phyloP scores from a whole-genome alignment of 169 alveolate species.

The Pseudocohnilembus persalinus region DNA sequence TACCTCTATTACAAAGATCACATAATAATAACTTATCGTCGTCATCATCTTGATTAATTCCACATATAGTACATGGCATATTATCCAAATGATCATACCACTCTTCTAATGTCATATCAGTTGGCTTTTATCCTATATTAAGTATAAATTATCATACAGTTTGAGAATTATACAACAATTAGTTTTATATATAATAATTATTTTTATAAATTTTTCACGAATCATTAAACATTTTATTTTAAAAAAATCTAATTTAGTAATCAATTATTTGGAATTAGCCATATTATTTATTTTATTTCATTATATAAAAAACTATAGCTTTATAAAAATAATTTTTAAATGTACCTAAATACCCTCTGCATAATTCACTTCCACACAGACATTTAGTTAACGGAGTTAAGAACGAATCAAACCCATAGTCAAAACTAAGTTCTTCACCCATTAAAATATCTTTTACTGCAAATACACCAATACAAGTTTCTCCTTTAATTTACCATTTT shows the following conservation, averaged over 20 bases:
- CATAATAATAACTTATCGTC: slow-evolving; percentile 52
- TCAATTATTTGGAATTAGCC: too few relatives aligned
- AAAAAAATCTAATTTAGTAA: too few relatives aligned
- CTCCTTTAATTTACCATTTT: slow-evolving; percentile 95
- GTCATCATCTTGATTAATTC: slow-evolving; percentile 38
- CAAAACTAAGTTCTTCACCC: slow-evolving; percentile 96
- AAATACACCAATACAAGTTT: slow-evolving; percentile 95
- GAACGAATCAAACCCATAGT: slow-evolving; percentile 87
- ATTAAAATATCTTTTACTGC: slow-evolving; percentile 91
- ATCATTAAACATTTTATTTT: too few relatives aligned
- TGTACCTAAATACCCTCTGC: slow-evolving; percentile 73
- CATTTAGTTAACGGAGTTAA: slow-evolving; percentile 75
- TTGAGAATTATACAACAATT: too few relatives aligned
- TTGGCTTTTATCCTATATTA: slow-evolving; percentile 34
- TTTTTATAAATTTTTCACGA: neutral
- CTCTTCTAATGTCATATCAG: slow-evolving; percentile 47
- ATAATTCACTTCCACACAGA: slow-evolving; percentile 64
- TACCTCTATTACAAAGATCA: slow-evolving; percentile 58
- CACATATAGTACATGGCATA: slow-evolving; percentile 48
- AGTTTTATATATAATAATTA: too few relatives aligned
- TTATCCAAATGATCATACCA: slow-evolving; percentile 52
- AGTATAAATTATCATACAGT: neutral
- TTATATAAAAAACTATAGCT: too few relatives aligned
- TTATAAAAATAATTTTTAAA: neutral
- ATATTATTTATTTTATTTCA: too few relatives aligned